These are phyloP conservation scores for Lactarius trivialis DNA, from an alignment of 768 basidiomycete genomes.

Conservation along the genomic window DNA sequence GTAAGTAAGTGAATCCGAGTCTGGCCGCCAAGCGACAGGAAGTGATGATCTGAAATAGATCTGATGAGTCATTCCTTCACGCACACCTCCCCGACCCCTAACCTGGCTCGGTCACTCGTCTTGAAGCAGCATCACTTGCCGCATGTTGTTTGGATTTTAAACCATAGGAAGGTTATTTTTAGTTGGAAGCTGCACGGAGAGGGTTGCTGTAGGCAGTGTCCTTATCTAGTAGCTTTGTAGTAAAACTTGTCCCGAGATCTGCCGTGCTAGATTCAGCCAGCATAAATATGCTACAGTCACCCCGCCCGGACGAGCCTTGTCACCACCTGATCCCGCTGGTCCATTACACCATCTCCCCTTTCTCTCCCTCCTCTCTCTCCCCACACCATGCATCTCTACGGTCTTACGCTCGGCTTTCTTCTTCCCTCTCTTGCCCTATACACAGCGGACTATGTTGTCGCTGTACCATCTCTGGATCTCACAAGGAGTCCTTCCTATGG, in stretches of 20 bases:
- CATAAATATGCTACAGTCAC: background rate
- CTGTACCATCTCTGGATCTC: slow-evolving; percentile 18
- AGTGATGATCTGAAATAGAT: background rate
- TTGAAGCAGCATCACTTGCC: too few relatives aligned
- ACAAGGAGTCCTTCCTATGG: background rate
- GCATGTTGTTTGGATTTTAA: background rate
- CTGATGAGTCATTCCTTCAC: background rate
- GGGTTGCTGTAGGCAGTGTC: too few relatives aligned
- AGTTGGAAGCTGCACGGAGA: background rate
- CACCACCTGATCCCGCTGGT: background rate
- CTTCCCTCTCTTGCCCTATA: slow-evolving; percentile 20
- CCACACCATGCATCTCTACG: slow-evolving; percentile 20
- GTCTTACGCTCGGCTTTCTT: slow-evolving; percentile 14
- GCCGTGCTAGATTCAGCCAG: background rate
- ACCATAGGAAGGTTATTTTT: background rate
- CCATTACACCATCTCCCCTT: background rate
- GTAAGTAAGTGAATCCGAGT: too few relatives aligned
- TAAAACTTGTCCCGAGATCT: slow-evolving; percentile 15
- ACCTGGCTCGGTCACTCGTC: background rate
- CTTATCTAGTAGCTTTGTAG: background rate
- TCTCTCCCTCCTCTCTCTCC: background rate
- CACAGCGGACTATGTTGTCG: slow-evolving; percentile 15
- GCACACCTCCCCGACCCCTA: background rate
- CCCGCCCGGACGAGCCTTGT: background rate
- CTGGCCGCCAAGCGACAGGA: too few relatives aligned